Percentiles rank a stretch among this genome's conserved stretches.
Evolutionary conservation across 768 basidiomycete genomes (phyloP).

Genomic region (Podaxis sp.): DNA sequence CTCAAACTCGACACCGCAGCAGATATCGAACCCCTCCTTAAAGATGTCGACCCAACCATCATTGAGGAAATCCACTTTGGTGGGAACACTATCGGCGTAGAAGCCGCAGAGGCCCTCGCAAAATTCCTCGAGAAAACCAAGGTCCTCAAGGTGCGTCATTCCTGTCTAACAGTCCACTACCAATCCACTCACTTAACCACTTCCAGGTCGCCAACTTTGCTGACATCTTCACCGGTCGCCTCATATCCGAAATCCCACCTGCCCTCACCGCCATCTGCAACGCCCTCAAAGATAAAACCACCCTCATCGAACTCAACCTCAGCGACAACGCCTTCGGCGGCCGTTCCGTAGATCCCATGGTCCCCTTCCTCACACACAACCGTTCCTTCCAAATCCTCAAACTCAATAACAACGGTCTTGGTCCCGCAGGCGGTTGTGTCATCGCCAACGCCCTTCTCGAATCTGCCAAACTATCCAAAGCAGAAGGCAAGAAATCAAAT

Average conservation of each 20-base stretch:
- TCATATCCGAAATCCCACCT: constrained; percentile 92
- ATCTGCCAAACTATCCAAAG: constrained; percentile 69
- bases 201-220: constrained; percentile 89
- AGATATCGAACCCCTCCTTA: constrained; percentile 75
- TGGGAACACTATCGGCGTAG: constrained; percentile 92
- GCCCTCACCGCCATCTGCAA: constrained; percentile 89
- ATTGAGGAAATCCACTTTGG: constrained; percentile 91
- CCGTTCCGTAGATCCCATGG: constrained; percentile 91
- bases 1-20: constrained; percentile 78
- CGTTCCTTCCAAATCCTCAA: constrained; percentile 80
- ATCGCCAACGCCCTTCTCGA: constrained; percentile 82
- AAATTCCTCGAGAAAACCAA: constrained; percentile 71
- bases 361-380: constrained; percentile 83
- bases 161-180: neutral
- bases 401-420: constrained; percentile 96
- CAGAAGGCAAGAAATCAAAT: constrained; percentile 67
- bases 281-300: constrained; percentile 76
- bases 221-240: constrained; percentile 96
- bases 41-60: constrained; percentile 57
- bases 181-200: neutral
- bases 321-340: constrained; percentile 97
- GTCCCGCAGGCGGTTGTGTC: constrained; percentile 82
- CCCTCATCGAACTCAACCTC: constrained; percentile 85
- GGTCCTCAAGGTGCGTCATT: constrained; percentile 62
- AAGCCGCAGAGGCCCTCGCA: constrained; percentile 82